These are phyloP conservation scores for Globisporangium paddicum DNA, from an alignment of 352 stramenopile species.

Conservation along the genomic window DNA sequence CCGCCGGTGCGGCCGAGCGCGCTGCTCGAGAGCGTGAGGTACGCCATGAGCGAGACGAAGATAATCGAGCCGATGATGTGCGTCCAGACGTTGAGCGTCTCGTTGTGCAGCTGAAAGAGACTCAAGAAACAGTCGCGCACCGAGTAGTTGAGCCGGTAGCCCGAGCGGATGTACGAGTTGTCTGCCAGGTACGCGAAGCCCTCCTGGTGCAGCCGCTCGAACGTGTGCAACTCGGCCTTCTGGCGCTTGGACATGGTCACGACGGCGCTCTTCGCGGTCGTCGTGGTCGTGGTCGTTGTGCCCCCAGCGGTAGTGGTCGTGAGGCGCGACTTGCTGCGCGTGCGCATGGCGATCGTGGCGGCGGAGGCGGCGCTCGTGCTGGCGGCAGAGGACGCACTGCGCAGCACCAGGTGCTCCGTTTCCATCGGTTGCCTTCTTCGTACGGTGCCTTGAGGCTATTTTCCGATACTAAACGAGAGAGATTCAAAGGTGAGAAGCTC, in stretches of 20 bases:
- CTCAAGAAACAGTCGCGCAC: slow-evolving; percentile 68
- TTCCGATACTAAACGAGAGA: slow-evolving; percentile 14
- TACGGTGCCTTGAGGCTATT: not conserved
- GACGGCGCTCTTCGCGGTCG: slow-evolving; percentile 7
- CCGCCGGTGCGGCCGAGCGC: slow-evolving; percentile 26
- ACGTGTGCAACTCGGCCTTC: slow-evolving; percentile 49
- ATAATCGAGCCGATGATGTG: slow-evolving; percentile 85
- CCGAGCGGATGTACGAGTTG: slow-evolving; percentile 85
- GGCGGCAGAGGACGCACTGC: not conserved
- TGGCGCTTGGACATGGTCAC: slow-evolving; percentile 3
- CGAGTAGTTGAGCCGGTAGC: slow-evolving; percentile 84
- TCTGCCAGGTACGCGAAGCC: slow-evolving; percentile 79
- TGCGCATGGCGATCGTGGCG: slow-evolving; percentile 13
- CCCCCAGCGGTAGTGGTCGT: not conserved
- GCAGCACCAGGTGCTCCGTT: slow-evolving; percentile 15
- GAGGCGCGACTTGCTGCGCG: slow-evolving; percentile 11
- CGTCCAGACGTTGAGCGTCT: slow-evolving; percentile 88
- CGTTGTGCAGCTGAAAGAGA: slow-evolving; percentile 87
- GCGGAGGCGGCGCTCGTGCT: slow-evolving; percentile 5
- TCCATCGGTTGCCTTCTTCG: slow-evolving; percentile 6
- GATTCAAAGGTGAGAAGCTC: not conserved
- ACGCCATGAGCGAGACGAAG: slow-evolving; percentile 75
- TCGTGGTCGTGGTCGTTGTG: slow-evolving; percentile 9
- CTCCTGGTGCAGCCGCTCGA: slow-evolving; percentile 72
- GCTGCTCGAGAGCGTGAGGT: slow-evolving; percentile 55